Conservation (phyloP, 129 eudicot genomes). For the Gnaphalium uliginosum region DNA sequence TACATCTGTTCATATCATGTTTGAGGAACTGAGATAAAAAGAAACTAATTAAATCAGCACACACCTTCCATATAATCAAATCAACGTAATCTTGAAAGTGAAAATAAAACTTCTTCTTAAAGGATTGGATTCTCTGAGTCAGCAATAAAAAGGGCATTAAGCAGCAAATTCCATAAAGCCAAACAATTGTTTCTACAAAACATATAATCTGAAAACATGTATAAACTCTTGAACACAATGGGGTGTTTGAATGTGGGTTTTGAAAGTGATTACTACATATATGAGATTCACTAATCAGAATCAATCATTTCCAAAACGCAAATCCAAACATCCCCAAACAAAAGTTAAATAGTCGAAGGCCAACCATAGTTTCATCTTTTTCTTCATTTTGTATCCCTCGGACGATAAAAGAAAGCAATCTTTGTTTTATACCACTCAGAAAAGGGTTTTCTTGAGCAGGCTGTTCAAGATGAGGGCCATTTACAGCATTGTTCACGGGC, state of each 20-base stretch:
- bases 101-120: constrained; percentile 92
- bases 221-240: background rate
- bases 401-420: constrained; percentile 89
- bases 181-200: background rate
- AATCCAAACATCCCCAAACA: background rate
- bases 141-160: constrained; percentile 29
- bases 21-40: background rate
- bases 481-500: constrained; percentile 39
- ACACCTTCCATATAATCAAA: constrained; percentile 94
- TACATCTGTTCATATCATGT: background rate
- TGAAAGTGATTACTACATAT: background rate
- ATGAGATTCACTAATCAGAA: background rate
- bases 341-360: constrained; percentile 32
- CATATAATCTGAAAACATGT: constrained; percentile 3
- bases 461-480: constrained; percentile 44
- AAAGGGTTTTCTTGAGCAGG: constrained; percentile 50
- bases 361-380: constrained; percentile 74
- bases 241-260: background rate
- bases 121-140: constrained; percentile 81
- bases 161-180: constrained; percentile 16
- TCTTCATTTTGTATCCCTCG: constrained; percentile 88
- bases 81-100: constrained; percentile 98
- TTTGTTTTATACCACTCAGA: constrained; percentile 86
- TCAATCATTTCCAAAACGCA: background rate
- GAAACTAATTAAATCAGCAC: constrained; percentile 9